These are phyloP conservation scores for Triticum timopheevii DNA, from an alignment of 176 grass and related monocot species.

Conservation along the genomic window DNA sequence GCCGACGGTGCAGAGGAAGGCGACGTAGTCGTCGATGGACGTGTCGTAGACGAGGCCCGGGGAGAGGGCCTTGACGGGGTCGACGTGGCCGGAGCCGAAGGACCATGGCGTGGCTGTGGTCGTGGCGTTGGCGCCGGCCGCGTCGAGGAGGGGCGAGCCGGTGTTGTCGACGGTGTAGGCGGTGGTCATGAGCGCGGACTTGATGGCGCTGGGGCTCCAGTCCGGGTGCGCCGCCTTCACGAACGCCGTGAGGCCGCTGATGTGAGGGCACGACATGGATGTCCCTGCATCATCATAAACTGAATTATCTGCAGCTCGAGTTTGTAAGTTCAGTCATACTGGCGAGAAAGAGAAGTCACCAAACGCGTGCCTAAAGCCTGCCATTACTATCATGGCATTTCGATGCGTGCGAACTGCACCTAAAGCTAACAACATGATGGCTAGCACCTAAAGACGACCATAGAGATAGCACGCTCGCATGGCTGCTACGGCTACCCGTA, in stretches of 20 bases:
- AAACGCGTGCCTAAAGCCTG: not conserved
- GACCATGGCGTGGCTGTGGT: slow-evolving; percentile 65
- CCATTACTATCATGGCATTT: slow-evolving; percentile 11
- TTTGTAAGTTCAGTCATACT: not conserved
- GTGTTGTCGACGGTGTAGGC: slow-evolving; percentile 78
- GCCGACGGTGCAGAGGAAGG: slow-evolving; percentile 81
- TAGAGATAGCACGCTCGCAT: too few species aligned
- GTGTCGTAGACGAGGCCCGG: slow-evolving; percentile 87
- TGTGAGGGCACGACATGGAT: slow-evolving; percentile 97
- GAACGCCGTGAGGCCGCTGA: slow-evolving; percentile 74
- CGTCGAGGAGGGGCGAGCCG: slow-evolving; percentile 52
- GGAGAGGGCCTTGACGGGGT: slow-evolving; percentile 71
- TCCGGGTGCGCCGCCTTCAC: slow-evolving; percentile 81
- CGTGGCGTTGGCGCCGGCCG: slow-evolving; percentile 39
- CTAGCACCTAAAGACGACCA: not conserved
- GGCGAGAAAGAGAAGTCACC: not conserved
- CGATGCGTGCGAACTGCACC: slow-evolving; percentile 23
- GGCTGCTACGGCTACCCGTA: not conserved
- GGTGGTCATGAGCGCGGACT: slow-evolving; percentile 92
- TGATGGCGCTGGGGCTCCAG: slow-evolving; percentile 90
- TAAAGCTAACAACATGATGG: slow-evolving; percentile 26
- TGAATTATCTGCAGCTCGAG: not conserved
- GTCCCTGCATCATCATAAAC: slow-evolving; percentile 48
- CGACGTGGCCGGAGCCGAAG: slow-evolving; percentile 73
- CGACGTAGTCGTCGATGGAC: slow-evolving; percentile 62